Base-by-base conservation (phyloP, 1,284 basidiomycete genomes). In the Mycosarcoma mackinlayi region DNA sequence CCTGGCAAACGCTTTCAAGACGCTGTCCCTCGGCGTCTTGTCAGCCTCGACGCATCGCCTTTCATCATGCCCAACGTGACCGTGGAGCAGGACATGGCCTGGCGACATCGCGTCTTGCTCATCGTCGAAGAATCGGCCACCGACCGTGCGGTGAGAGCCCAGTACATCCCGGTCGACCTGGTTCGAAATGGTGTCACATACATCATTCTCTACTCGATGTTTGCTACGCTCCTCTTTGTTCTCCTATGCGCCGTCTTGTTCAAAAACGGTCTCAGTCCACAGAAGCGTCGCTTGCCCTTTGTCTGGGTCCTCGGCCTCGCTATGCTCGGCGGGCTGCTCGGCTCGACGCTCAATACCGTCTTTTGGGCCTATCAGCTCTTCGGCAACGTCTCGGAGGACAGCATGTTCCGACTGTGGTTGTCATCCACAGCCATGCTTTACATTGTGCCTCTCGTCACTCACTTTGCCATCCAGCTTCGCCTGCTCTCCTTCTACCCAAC, bases 191-290 rank as follows among this genome's bases (percentile, higher is more conserved):
- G 69, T 25, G 70, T 73, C 47, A 64, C 64, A 38, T 73, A 73
- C 42, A 73, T 75, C 56, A 75, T 75, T 34, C 69, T 75, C 48
- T 75, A 75, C 63, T 68, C 65, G 13, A 70, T 67, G 56, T 65
- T 72, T 30, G 62, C 66, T 11, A 72, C 73, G 2, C 58, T 75
- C 4, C 73, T 75, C 48, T 75, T 75, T 34, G 58, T 72, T 10
- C 56, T 75, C 16, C 57, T 73, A 11, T 65, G 63, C 47, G 59
- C 67, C 25, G 66, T 75, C 13, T 62, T 75, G 8, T 61, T 73
- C 52, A 73, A 69, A 38, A 62, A 73, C 45, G 69, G 69, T 49
- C 55, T 75, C 47, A 60, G 57, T 38, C 54, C 55, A 3, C 57
- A 64, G 24, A 72, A 68, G 53, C 58, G 70, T 10, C 44, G 56